phyloP scores from a whole-genome alignment of 192 early-diverging fungal genomes.

The Backusella macrospora region DNA sequence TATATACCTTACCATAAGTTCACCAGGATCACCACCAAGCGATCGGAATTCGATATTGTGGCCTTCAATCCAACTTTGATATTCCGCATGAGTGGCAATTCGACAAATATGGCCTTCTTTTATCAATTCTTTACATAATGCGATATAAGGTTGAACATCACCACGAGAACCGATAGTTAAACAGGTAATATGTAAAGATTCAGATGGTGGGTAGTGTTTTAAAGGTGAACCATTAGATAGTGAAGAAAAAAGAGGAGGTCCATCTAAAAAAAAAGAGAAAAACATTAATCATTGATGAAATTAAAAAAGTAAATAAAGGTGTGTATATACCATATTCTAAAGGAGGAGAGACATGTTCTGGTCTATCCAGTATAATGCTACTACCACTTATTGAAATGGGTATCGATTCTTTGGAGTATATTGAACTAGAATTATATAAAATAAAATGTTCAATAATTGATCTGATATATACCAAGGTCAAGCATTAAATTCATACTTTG shows the following conservation, averaged over 20 bases:
- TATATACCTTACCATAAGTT: conserved; percentile 51
- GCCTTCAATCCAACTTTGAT: conserved; percentile 61
- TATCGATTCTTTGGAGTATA: background rate
- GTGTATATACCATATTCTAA: conserved; percentile 14
- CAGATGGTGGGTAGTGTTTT: background rate
- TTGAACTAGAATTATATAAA: background rate
- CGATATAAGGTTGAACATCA: conserved; percentile 75
- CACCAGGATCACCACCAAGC: conserved; percentile 65
- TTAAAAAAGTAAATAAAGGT: background rate
- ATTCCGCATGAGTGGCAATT: conserved; percentile 69
- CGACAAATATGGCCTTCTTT: conserved; percentile 62
- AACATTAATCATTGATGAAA: background rate
- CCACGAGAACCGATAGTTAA: conserved; percentile 73
- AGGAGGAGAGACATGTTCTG: conserved; percentile 22
- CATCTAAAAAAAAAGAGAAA: conserved; percentile 12
- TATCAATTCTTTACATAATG: conserved; percentile 66
- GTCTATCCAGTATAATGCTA: conserved; percentile 9
- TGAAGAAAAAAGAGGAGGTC: conserved; percentile 21
- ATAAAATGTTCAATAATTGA: background rate
- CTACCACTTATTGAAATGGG: background rate
- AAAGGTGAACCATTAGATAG: conserved; percentile 30
- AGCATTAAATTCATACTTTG: background rate
- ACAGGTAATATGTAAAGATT: conserved; percentile 63
- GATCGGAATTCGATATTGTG: conserved; percentile 68
- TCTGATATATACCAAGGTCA: background rate